Evolutionary conservation across 108 stramenopile species (phyloP).

Genomic region (Parmales sp.): DNA sequence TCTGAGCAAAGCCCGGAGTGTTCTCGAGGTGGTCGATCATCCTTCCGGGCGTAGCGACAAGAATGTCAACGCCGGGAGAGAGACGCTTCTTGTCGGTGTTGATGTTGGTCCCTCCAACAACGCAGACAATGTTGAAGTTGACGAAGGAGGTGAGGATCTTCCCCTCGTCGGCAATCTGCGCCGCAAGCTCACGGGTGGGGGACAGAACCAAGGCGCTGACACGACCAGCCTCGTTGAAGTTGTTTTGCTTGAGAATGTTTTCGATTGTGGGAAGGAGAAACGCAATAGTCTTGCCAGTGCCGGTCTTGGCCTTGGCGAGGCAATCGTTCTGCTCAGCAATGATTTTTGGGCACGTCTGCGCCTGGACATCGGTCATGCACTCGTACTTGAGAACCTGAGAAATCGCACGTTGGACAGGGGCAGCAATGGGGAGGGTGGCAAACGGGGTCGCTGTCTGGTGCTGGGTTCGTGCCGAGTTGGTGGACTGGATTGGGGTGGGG

Average conservation of each 20-base stretch:
- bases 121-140: slow-evolving; percentile 28
- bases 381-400: slow-evolving; percentile 53
- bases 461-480: not conserved
- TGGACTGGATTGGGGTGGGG: not conserved
- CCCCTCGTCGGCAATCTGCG: slow-evolving; percentile 74
- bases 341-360: slow-evolving; percentile 54
- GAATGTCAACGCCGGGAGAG: slow-evolving; percentile 42
- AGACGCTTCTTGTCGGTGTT: slow-evolving; percentile 47
- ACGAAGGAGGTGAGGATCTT: slow-evolving; percentile 33
- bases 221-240: slow-evolving; percentile 38
- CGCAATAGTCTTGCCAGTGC: slow-evolving; percentile 75
- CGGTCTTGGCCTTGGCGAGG: slow-evolving; percentile 88
- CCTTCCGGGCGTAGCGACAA: slow-evolving; percentile 87
- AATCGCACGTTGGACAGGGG: slow-evolving; percentile 37
- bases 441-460: slow-evolving; percentile 34
- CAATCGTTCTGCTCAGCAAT: slow-evolving; percentile 46
- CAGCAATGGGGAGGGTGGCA: slow-evolving; percentile 30
- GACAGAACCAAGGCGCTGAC: slow-evolving; percentile 73
- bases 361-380: slow-evolving; percentile 86
- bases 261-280: slow-evolving; percentile 68
- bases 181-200: slow-evolving; percentile 86
- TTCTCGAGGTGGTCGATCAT: slow-evolving; percentile 75
- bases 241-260: slow-evolving; percentile 23
- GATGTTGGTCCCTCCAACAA: slow-evolving; percentile 76
- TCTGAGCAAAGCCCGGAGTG: slow-evolving; percentile 30